Percentiles rank a stretch among this genome's conserved stretches.
Evolutionary conservation across 495 filamentous ascomycete genomes (phyloP).

Genomic region (Penicillium soppii): DNA sequence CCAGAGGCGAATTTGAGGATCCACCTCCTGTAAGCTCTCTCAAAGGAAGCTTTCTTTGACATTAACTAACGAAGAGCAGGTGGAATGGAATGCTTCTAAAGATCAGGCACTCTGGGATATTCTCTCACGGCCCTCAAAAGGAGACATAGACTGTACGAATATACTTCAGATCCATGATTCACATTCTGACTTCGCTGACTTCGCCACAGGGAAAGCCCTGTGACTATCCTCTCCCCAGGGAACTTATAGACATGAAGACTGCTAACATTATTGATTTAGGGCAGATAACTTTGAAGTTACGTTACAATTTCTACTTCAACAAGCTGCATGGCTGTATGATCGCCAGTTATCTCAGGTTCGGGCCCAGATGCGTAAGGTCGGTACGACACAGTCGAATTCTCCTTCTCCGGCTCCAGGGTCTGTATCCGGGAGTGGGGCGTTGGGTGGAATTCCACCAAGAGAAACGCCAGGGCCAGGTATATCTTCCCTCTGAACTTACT

Average conservation of each 20-base stretch:
- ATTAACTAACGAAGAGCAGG: conserved; percentile 37
- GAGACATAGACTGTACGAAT: conserved; percentile 74
- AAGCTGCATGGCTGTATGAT: conserved; percentile 94
- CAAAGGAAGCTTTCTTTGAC: neutral
- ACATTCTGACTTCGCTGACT: conserved; percentile 29
- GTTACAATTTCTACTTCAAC: conserved; percentile 85
- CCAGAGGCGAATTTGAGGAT: conserved; percentile 83
- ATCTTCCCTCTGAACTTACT: conserved; percentile 1
- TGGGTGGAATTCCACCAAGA: conserved; percentile 57
- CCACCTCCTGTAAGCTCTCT: conserved; percentile 68
- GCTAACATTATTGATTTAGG: conserved; percentile 34
- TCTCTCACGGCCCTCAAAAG: conserved; percentile 70
- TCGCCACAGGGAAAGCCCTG: conserved; percentile 73
- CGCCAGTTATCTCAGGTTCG: conserved; percentile 83
- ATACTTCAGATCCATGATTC: neutral
- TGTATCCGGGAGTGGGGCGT: conserved; percentile 46
- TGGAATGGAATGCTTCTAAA: conserved; percentile 75
- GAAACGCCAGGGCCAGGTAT: conserved; percentile 57
- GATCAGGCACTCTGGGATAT: conserved; percentile 89
- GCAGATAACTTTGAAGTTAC: conserved; percentile 69
- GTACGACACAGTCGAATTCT: conserved; percentile 45
- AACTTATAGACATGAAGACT: no score
- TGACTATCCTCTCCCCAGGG: conserved; percentile 42
- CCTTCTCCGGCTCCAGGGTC: conserved; percentile 50
- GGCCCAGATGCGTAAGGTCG: conserved; percentile 83